Evolutionary conservation across 805 yeast species (phyloP), one percentile per base, ranked within the genome.

Genomic region (Cyberlindnera americana): DNA sequence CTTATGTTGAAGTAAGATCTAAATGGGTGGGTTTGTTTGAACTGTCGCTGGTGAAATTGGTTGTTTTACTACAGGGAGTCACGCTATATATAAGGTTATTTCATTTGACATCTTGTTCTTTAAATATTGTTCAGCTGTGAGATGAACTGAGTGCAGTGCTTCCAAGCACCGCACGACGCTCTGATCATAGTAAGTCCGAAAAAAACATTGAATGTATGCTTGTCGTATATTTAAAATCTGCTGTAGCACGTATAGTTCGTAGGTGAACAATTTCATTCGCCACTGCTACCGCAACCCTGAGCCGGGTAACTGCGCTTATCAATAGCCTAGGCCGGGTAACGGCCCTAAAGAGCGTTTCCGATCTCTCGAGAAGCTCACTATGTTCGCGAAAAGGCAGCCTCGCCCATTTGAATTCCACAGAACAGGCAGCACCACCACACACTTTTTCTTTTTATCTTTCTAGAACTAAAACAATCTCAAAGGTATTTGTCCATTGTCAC

Each of bases 151-250:
- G n/a, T n/a, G n/a, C n/a, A n/a, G n/a, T n/a, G n/a, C n/a, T n/a
- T n/a, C n/a, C n/a, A n/a, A n/a, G n/a, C n/a, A n/a, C n/a, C n/a
- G n/a, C n/a, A n/a, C n/a, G n/a, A n/a, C n/a, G n/a, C n/a, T 25
- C n/a, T 25, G 27, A 23, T 11, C 19, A 17, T 12, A 16, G 22
- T 16, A 19, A 29, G 40, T 31, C 41, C 41, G 41, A 28, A 22
- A 32, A 36, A 37, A 36, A 8, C 15, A 32, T n/a, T 21, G 23
- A 38, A 38, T 38, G 33, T 38, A 38, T 38, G 41, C 26, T 33
- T 33, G 28, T 33, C 38, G 27, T 35, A 35, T 35, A 24, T 35
- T 35, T 35, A 15, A 27, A 25, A 25, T 6, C 11, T 22, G 24
- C 11, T 8, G 24, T 11, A 22, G 8, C 8, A 22, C 24, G 8